Evolutionary conservation across 2,329 filamentous ascomycete species (phyloP).

Genomic region (Leptographium radiaticola): DNA sequence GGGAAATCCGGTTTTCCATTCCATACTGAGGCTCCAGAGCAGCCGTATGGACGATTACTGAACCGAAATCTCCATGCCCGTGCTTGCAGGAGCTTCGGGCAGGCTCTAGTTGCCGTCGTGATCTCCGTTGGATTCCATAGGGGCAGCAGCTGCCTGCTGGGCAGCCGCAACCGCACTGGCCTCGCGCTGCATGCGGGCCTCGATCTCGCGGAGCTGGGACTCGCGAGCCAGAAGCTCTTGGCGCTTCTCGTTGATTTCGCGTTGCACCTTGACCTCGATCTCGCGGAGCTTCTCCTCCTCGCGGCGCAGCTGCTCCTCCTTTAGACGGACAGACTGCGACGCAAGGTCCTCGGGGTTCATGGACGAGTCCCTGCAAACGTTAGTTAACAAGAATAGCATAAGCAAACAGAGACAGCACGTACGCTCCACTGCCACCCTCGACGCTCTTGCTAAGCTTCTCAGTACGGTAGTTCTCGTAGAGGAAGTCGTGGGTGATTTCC

Average conservation of each 20-base stretch:
- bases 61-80: slow-evolving; percentile 6
- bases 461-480: slow-evolving; percentile 99
- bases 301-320: slow-evolving; percentile 97
- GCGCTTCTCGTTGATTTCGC: slow-evolving; percentile 99
- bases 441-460: slow-evolving; percentile 99
- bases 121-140: slow-evolving; percentile 41
- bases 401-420: slow-evolving; percentile 31
- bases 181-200: slow-evolving; percentile 91
- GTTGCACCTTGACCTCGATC: slow-evolving; percentile 98
- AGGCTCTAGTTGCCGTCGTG: slow-evolving; percentile 33
- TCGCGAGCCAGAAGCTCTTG: slow-evolving; percentile 95
- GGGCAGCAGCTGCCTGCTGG: slow-evolving; percentile 17
- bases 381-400: slow-evolving; percentile 1
- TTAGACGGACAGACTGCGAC: slow-evolving; percentile 92
- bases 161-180: slow-evolving; percentile 39
- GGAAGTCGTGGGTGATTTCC: slow-evolving; percentile 99
- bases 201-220: slow-evolving; percentile 96
- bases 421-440: slow-evolving; percentile 78
- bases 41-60: not conserved
- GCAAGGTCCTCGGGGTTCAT: slow-evolving; percentile 98
- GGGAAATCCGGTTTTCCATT: not conserved
- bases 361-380: slow-evolving; percentile 52
- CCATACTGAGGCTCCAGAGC: not conserved
- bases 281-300: slow-evolving; percentile 99
- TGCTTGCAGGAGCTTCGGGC: slow-evolving; percentile 1